Evolutionary conservation across 2,329 filamentous ascomycete genomes (phyloP), one percentile per base, ranked within the genome.

Genomic region (Exophiala sp.): DNA sequence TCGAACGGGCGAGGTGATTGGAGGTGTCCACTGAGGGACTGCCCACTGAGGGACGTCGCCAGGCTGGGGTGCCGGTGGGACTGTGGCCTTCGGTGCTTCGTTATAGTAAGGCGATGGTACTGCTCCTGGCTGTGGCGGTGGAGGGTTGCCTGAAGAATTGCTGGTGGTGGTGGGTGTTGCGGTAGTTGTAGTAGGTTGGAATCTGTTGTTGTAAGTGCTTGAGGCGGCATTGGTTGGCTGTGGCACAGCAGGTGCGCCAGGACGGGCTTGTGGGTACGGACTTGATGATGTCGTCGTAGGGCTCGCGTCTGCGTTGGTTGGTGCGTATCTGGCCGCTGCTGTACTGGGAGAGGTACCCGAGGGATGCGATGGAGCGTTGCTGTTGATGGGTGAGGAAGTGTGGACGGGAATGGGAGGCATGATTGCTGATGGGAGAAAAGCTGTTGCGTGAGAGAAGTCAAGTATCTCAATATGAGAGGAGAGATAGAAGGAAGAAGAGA

Each of bases 311-410:
- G 38, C 20, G n/a, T 46, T 18, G 8, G 16, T 34, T 16, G 56
- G 52, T 12, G 55, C 55, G 42, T 60, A 60, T 39, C 50, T 48
- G 24, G 52, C 54, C 39, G 54, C 59, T 36, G 59, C 52, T 33
- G 54, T 54, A 20, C 57, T 57, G 10, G 60, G 58, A 14, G 54
- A 55, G 18, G 42, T 45, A 3, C 29, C 49, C n/a, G 44, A 38
- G 7, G 58, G 32, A 24, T 50, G 20, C 3, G 50, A 46, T n/a
- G 57, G 49, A 20, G 32, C 6, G 39, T 59, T 63, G 14, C 52
- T 44, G 54, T 62, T 63, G 35, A 62, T 58, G 20, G 61, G 61
- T 20, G 60, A 62, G 14, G 58, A 42, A 4, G 57, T 60, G 48
- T 64, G 57, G 24, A 62, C 50, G 16, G 58, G 52, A 32, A 64